Evolutionary conservation across 352 stramenopile genomes (phyloP).

Genomic region (Phytophthora sp.): DNA sequence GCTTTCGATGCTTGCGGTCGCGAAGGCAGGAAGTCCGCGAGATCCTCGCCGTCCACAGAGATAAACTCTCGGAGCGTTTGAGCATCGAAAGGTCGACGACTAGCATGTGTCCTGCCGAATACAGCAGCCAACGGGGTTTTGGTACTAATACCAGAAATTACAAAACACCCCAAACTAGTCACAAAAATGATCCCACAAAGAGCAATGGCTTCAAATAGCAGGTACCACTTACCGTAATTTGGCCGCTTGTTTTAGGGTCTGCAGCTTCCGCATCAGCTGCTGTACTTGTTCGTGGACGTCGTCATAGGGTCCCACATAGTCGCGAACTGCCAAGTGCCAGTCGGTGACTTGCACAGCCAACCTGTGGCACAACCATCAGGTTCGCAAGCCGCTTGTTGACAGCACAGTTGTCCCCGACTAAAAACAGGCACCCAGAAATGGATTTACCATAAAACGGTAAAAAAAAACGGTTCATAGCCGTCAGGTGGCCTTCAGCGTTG

Average conservation of each 20-base stretch:
- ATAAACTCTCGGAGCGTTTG: constrained; percentile 4
- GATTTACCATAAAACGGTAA: neutral
- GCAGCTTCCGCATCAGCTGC: too few relatives aligned
- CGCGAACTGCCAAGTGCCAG: constrained; percentile 7
- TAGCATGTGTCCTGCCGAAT: constrained; percentile 9
- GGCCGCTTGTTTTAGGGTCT: constrained; percentile 39
- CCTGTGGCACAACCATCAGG: neutral
- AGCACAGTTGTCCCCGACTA: constrained; percentile 12
- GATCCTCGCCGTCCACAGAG: constrained; percentile 8
- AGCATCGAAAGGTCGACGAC: constrained; percentile 15
- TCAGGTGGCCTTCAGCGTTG: neutral
- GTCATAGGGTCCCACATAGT: neutral
- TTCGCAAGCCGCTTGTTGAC: constrained; percentile 11
- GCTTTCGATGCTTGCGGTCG: neutral
- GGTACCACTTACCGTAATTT: neutral
- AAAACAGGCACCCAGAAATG: neutral
- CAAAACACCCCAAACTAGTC: neutral
- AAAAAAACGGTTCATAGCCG: neutral
- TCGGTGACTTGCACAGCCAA: constrained; percentile 3
- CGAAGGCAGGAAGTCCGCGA: constrained; percentile 2
- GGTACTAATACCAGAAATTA: neutral
- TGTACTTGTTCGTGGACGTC: constrained; percentile 39
- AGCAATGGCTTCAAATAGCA: neutral
- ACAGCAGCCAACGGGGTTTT: neutral
- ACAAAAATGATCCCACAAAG: constrained; percentile 33